A percentile compares a stretch with the other conserved stretches of the same genome.
These are phyloP conservation scores for Penicillium salamii DNA, from an alignment of 495 filamentous ascomycete species.

Conservation along the genomic window DNA sequence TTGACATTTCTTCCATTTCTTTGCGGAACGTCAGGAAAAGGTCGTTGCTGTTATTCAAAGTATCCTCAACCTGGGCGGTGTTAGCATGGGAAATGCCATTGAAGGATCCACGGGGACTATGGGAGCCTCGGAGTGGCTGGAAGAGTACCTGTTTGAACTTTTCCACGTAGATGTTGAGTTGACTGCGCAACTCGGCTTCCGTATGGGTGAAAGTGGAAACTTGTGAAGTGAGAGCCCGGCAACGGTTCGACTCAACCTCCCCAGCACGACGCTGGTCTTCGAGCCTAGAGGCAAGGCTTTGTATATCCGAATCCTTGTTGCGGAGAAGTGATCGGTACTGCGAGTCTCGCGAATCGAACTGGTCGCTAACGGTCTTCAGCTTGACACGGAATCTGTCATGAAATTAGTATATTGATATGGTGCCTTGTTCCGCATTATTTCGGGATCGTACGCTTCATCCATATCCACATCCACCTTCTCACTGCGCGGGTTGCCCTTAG, in stretches of 20 bases:
- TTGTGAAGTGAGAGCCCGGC: conserved; percentile 80
- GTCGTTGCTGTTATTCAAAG: conserved; percentile 97
- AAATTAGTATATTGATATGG: conserved; percentile 8
- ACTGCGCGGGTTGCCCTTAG: conserved; percentile 72
- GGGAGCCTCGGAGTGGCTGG: conserved; percentile 65
- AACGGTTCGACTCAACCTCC: conserved; percentile 73
- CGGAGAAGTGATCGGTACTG: conserved; percentile 87
- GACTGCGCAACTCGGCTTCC: conserved; percentile 86
- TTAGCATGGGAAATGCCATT: conserved; percentile 20
- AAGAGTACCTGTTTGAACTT: conserved; percentile 96
- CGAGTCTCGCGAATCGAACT: conserved; percentile 90
- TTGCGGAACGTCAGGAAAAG: conserved; percentile 97
- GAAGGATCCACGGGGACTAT: conserved; percentile 5
- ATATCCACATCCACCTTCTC: conserved; percentile 74
- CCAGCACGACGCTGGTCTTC: conserved; percentile 86
- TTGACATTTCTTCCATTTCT: conserved; percentile 99
- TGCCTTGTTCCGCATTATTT: background rate
- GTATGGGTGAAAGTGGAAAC: conserved; percentile 96
- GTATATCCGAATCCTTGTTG: conserved; percentile 94
- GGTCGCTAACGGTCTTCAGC: conserved; percentile 90
- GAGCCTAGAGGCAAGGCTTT: conserved; percentile 78
- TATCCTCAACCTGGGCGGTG: conserved; percentile 84
- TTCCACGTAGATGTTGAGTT: conserved; percentile 97
- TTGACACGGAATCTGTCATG: conserved; percentile 72
- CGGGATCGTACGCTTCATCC: conserved; percentile 72